Percentiles rank a stretch among this genome's conserved stretches.
Conservation (phyloP, 345 rosid species). For the Aurinia saxatilis region DNA sequence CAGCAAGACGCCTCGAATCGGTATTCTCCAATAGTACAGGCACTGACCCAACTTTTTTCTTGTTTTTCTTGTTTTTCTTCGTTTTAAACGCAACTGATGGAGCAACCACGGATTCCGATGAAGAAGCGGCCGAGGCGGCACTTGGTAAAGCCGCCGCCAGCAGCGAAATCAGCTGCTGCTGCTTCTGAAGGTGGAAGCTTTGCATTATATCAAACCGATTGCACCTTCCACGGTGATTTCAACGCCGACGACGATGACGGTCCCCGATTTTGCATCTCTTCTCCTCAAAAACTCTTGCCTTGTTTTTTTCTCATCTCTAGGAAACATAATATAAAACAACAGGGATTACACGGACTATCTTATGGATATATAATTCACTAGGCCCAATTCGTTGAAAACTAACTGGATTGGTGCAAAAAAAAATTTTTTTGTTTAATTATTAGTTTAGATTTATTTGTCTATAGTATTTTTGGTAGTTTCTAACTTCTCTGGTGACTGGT, state of each 20-base stretch:
- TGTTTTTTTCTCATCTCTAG: background rate
- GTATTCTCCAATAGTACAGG: slow-evolving; percentile 31
- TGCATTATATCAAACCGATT: slow-evolving; percentile 34
- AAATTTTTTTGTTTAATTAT: too few relatives aligned
- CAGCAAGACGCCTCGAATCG: slow-evolving; percentile 61
- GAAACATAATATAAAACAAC: too few relatives aligned
- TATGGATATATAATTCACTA: too few relatives aligned
- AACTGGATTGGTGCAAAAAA: too few relatives aligned
- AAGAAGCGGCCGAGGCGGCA: slow-evolving; percentile 22
- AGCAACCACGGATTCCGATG: slow-evolving; percentile 3
- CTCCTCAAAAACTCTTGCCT: background rate
- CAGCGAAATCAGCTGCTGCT: slow-evolving; percentile 71
- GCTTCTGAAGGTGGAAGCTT: slow-evolving; percentile 70
- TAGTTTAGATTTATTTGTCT: too few relatives aligned
- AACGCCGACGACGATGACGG: slow-evolving; percentile 24
- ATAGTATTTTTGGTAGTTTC: too few relatives aligned
- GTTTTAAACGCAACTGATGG: background rate
- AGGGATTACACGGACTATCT: too few relatives aligned
- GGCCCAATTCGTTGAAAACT: too few relatives aligned
- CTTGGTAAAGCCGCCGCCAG: slow-evolving; percentile 70
- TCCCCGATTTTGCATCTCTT: slow-evolving; percentile 20
- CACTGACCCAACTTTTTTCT: too few relatives aligned
- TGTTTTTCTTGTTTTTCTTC: too few relatives aligned
- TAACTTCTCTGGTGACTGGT: too few relatives aligned
- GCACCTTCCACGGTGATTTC: slow-evolving; percentile 15